Evolutionary conservation across 2,329 filamentous ascomycete species (phyloP).

Genomic region (Cyphellophora attinorum): DNA sequence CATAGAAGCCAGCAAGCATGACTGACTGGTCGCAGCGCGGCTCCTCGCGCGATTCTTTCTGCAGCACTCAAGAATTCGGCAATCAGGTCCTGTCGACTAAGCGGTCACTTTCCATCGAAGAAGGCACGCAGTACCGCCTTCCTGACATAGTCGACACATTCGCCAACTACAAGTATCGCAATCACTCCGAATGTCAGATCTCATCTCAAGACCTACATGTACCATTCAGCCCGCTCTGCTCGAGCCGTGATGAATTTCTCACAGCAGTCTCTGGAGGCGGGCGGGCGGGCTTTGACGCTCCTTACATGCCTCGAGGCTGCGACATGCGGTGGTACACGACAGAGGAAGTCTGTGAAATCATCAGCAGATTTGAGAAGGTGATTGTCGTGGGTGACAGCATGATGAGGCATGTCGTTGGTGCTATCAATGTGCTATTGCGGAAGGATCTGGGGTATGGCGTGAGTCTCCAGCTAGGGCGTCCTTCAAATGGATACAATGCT

Average conservation of each 20-base stretch:
- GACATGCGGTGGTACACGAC: conserved; percentile 41
- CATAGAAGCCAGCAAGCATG: too few relatives aligned
- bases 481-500: too few relatives aligned
- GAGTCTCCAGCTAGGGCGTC: too few relatives aligned
- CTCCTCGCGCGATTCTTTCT: too few relatives aligned
- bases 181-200: conserved; percentile 28
- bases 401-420: conserved; percentile 39
- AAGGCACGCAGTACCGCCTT: too few relatives aligned
- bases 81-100: too few relatives aligned
- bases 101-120: too few relatives aligned
- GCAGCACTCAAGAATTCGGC: too few relatives aligned
- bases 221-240: conserved; percentile 28
- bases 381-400: conserved; percentile 41
- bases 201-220: conserved; percentile 36
- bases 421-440: conserved; percentile 36
- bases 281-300: conserved; percentile 35
- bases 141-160: conserved; percentile 29
- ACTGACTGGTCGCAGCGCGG: too few relatives aligned
- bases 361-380: conserved; percentile 37
- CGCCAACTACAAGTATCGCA: conserved; percentile 32
- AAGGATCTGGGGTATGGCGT: conserved; percentile 39
- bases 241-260: conserved; percentile 27
- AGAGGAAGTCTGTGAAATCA: conserved; percentile 35
- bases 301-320: conserved; percentile 35
- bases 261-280: conserved; percentile 35